phyloP scores from a whole-genome alignment of 305 asterid species.

The Plantago coronopus region DNA sequence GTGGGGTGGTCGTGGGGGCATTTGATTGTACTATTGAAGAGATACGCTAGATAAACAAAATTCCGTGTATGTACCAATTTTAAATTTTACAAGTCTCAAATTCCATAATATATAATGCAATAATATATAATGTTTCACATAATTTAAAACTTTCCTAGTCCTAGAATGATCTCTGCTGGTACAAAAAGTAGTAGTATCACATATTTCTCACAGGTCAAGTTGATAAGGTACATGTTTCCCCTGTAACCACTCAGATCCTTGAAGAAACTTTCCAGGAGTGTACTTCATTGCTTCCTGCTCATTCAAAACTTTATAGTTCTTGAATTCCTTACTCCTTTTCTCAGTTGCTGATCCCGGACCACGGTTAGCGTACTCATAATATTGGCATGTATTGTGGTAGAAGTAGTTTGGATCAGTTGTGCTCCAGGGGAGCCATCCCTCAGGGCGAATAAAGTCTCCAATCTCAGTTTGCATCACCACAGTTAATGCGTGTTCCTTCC shows the following conservation, averaged over 20 bases:
- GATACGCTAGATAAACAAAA: too few species aligned
- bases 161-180: too few species aligned
- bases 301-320: constrained; percentile 6
- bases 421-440: constrained; percentile 12
- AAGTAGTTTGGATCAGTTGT: constrained; percentile 14
- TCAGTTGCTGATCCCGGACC: not conserved
- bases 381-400: constrained; percentile 4
- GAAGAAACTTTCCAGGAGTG: constrained; percentile 4
- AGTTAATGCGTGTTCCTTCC: constrained; percentile 28
- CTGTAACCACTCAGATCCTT: constrained; percentile 3
- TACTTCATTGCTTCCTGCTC: constrained; percentile 7
- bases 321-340: constrained; percentile 2
- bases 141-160: too few species aligned
- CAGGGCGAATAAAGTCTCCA: constrained; percentile 6
- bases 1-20: too few species aligned
- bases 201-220: not conserved
- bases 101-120: too few species aligned
- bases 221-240: not conserved
- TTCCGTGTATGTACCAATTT: too few species aligned
- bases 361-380: constrained; percentile 3
- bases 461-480: constrained; percentile 12
- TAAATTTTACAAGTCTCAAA: too few species aligned
- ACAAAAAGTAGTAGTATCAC: too few species aligned
- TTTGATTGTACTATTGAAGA: too few species aligned
- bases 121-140: too few species aligned